Percentiles rank a stretch among this genome's conserved stretches.
Conservation (phyloP, 805 yeast species). For the Clavispora asparagi region DNA sequence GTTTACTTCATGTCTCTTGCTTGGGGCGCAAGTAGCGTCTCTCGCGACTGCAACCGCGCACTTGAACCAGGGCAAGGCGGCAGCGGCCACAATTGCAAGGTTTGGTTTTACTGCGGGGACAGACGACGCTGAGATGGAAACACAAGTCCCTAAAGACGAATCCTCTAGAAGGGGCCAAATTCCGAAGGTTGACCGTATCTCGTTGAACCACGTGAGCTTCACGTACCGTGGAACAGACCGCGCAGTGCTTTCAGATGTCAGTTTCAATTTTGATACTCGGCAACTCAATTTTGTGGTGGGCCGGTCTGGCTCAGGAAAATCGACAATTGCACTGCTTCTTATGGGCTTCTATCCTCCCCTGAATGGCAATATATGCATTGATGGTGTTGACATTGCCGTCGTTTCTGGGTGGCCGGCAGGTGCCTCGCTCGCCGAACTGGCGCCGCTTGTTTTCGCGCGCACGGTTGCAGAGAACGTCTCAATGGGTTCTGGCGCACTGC, state of each 20-base stretch:
- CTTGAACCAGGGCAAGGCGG: conserved; percentile 69
- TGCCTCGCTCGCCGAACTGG: conserved; percentile 72
- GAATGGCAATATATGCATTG: conserved; percentile 56
- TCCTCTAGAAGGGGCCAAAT: background rate
- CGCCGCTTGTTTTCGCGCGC: conserved; percentile 49
- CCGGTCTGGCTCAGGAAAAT: conserved; percentile 89
- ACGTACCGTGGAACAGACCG: conserved; percentile 55
- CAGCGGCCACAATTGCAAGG: conserved; percentile 46
- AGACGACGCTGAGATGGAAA: conserved; percentile 5
- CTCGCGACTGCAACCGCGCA: conserved; percentile 53
- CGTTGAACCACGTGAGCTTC: conserved; percentile 46
- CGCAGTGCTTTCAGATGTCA: conserved; percentile 43
- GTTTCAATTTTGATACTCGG: conserved; percentile 42
- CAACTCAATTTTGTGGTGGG: conserved; percentile 69
- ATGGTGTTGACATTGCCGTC: conserved; percentile 21
- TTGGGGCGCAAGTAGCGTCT: conserved; percentile 57
- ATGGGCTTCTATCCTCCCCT: conserved; percentile 50
- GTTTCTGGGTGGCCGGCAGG: background rate
- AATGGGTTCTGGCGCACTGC: background rate
- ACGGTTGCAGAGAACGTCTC: background rate
- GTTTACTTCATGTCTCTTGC: conserved; percentile 71
- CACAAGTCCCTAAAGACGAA: background rate
- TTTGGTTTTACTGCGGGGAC: conserved; percentile 21
- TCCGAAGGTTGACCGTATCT: background rate
- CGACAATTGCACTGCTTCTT: conserved; percentile 66